Evolutionary conservation across 345 rosid species (phyloP).

Genomic region (Gossypium ekmanianum): DNA sequence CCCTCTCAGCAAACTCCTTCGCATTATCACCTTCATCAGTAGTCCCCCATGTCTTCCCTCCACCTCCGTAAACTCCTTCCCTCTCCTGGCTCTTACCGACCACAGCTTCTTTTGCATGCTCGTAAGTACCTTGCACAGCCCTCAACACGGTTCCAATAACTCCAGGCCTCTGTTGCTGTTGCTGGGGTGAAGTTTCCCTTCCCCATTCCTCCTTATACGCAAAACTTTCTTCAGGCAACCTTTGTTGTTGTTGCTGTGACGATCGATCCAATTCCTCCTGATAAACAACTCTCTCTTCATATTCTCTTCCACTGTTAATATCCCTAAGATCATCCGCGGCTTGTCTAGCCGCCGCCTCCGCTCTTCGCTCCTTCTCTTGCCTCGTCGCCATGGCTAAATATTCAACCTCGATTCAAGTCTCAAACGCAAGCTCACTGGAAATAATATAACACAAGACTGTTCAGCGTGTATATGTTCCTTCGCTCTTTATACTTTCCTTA

Average conservation of each 20-base stretch:
- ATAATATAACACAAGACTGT: neutral
- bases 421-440: neutral
- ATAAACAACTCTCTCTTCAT: neutral
- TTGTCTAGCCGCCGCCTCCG: conserved; percentile 46
- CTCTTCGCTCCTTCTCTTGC: conserved; percentile 45
- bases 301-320: conserved; percentile 30
- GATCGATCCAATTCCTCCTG: neutral
- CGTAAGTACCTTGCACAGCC: conserved; percentile 51
- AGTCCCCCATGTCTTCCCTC: conserved; percentile 21
- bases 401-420: neutral
- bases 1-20: conserved; percentile 28
- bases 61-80: conserved; percentile 18
- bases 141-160: conserved; percentile 54
- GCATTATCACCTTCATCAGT: conserved; percentile 19
- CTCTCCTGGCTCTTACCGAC: conserved; percentile 45
- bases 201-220: conserved; percentile 4
- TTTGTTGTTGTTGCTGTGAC: conserved; percentile 7
- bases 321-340: conserved; percentile 47
- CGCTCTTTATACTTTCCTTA: neutral
- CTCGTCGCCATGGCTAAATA: conserved; percentile 43
- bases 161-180: conserved; percentile 45
- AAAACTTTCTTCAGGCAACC: neutral
- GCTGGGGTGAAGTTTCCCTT: conserved; percentile 17
- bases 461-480: neutral
- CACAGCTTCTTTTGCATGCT: conserved; percentile 59